These are phyloP conservation scores for Kluyveromyces starmeri DNA, from an alignment of 805 yeast species.

Conservation along the genomic window DNA sequence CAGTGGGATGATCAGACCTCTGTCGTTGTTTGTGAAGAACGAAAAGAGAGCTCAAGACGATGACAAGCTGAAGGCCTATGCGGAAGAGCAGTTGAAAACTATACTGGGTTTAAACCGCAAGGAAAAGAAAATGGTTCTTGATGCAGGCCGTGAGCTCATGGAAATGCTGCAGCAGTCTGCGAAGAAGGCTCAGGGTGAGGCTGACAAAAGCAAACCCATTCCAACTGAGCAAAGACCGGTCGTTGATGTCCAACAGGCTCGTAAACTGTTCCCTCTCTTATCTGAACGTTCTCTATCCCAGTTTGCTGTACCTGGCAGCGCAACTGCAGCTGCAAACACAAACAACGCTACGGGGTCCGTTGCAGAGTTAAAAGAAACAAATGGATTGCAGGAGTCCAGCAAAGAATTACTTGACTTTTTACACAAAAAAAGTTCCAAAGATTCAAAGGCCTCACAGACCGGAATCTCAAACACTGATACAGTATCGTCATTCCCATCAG, in stretches of 20 bases:
- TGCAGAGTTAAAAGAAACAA: slow-evolving; percentile 11
- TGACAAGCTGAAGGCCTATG: slow-evolving; percentile 50
- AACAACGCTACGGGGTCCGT: slow-evolving; percentile 7
- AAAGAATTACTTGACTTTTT: slow-evolving; percentile 4
- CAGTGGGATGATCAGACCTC: slow-evolving; percentile 35
- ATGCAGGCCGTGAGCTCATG: slow-evolving; percentile 72
- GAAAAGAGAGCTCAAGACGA: slow-evolving; percentile 44
- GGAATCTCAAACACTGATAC: neutral
- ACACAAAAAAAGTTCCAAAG: slow-evolving; percentile 4
- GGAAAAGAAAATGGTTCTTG: slow-evolving; percentile 27
- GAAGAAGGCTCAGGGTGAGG: slow-evolving; percentile 18
- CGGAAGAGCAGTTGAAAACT: slow-evolving; percentile 56
- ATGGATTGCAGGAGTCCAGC: slow-evolving; percentile 21
- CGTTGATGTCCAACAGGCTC: slow-evolving; percentile 2
- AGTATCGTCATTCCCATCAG: slow-evolving; percentile 25
- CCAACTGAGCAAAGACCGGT: neutral
- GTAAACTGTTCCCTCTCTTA: slow-evolving; percentile 2
- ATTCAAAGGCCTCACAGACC: slow-evolving; percentile 4
- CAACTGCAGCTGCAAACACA: slow-evolving; percentile 1
- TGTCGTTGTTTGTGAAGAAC: slow-evolving; percentile 44
- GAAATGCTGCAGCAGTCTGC: slow-evolving; percentile 49
- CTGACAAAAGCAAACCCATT: neutral
- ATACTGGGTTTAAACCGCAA: slow-evolving; percentile 48
- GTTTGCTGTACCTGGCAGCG: neutral
- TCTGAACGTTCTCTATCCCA: slow-evolving; percentile 2